Percentiles rank a stretch among this genome's conserved stretches.
Conservation (phyloP, 2,329 filamentous ascomycete genomes). For the Parasarocladium wereldwijsianum region DNA sequence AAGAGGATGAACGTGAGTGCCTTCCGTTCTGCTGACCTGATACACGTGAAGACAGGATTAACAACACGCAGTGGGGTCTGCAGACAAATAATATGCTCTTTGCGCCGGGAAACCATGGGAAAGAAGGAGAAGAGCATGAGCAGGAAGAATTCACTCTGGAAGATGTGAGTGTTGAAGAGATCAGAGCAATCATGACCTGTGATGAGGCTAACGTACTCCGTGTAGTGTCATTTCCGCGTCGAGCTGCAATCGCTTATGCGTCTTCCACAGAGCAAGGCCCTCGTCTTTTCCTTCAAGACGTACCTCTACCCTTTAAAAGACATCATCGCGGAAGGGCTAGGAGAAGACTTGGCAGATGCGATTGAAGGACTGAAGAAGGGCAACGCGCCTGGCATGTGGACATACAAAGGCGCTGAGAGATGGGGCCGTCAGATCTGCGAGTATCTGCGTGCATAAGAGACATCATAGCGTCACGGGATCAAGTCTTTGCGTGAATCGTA, state of each 20-base stretch:
- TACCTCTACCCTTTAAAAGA: conserved; percentile 33
- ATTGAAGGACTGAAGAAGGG: conserved; percentile 35
- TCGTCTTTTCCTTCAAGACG: conserved; percentile 43
- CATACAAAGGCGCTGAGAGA: conserved; percentile 32
- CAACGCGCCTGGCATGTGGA: conserved; percentile 38
- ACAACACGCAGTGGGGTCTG: conserved; percentile 28
- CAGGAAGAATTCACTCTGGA: conserved; percentile 22
- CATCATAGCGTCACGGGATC: too few relatives aligned
- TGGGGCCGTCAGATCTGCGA: conserved; percentile 32
- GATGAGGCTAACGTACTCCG: background rate
- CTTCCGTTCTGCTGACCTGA: background rate
- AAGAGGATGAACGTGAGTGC: conserved; percentile 32
- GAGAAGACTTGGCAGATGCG: conserved; percentile 30
- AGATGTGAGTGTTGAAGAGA: conserved; percentile 12
- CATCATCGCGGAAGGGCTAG: conserved; percentile 33
- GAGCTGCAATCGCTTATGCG: conserved; percentile 38
- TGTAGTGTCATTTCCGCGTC: conserved; percentile 23
- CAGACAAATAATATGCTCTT: conserved; percentile 28
- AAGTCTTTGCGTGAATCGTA: too few relatives aligned
- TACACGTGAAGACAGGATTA: background rate
- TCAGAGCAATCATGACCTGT: background rate
- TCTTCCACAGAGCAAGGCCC: conserved; percentile 27
- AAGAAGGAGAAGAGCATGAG: conserved; percentile 7
- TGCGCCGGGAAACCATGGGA: conserved; percentile 19
- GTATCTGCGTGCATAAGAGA: conserved; percentile 27